phyloP scores from a whole-genome alignment of 805 yeast species.

The Saturnispora besseyi region DNA sequence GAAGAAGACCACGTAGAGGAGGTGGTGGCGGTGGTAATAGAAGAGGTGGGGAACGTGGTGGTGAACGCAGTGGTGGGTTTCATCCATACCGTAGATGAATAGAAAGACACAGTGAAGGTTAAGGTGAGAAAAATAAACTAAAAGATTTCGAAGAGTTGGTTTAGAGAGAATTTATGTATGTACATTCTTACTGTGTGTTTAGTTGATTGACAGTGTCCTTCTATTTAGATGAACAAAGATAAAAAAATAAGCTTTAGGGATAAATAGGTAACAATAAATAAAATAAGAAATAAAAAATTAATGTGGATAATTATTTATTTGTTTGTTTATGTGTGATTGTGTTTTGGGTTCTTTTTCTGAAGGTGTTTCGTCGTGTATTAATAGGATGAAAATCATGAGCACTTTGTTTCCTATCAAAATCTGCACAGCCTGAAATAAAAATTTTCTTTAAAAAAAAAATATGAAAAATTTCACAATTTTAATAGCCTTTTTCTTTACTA shows the following conservation, averaged over 20 bases:
- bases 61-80: slow-evolving; percentile 21
- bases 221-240: neutral
- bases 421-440: neutral
- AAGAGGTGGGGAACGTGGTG: slow-evolving; percentile 20
- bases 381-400: neutral
- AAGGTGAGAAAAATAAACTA: neutral
- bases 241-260: neutral
- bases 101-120: neutral
- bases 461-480: neutral
- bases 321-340: neutral
- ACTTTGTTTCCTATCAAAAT: neutral
- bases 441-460: neutral
- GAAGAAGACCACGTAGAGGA: slow-evolving; percentile 15
- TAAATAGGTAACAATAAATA: neutral
- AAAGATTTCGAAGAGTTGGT: neutral
- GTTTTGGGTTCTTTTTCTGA: neutral
- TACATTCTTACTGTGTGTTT: neutral
- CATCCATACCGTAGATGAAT: slow-evolving; percentile 25
- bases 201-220: neutral
- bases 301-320: neutral
- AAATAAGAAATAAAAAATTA: neutral
- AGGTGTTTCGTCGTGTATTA: neutral
- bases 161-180: neutral
- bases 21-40: slow-evolving; percentile 13
- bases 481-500: neutral